These are phyloP conservation scores for Asterella californica DNA, from an alignment of 225 moss, liverwort and hornwort species.

Conservation along the genomic window DNA sequence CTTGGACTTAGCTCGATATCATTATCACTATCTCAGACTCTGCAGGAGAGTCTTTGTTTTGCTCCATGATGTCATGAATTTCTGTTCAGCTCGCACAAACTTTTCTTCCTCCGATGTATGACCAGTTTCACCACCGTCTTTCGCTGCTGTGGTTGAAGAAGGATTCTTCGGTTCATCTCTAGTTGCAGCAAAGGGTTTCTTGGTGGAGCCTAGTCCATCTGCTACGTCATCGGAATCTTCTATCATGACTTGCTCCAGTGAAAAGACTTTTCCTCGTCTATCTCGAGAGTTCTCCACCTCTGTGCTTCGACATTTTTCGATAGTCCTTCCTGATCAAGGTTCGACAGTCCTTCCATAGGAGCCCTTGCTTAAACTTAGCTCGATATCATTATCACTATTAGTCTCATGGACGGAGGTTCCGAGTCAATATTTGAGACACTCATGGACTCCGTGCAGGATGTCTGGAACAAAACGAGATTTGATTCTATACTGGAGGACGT, in stretches of 20 bases:
- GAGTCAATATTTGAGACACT: too few relatives aligned
- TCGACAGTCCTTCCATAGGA: too few relatives aligned
- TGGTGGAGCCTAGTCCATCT: slow-evolving; percentile 1
- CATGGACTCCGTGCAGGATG: too few relatives aligned
- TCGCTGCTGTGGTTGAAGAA: not conserved
- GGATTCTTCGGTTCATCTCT: not conserved
- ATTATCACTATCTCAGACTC: slow-evolving; percentile 40
- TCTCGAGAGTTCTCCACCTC: slow-evolving; percentile 50
- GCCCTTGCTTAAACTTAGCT: too few relatives aligned
- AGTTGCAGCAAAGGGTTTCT: not conserved
- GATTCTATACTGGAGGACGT: too few relatives aligned
- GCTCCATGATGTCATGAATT: slow-evolving; percentile 15
- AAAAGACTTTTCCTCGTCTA: slow-evolving; percentile 71
- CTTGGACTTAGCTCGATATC: too few relatives aligned
- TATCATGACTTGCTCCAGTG: slow-evolving; percentile 53
- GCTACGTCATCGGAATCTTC: slow-evolving; percentile 13
- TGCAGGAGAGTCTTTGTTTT: not conserved
- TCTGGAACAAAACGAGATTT: too few relatives aligned
- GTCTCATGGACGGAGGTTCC: too few relatives aligned
- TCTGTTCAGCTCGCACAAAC: slow-evolving; percentile 8
- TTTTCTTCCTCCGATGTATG: slow-evolving; percentile 24
- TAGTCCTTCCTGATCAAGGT: slow-evolving; percentile 56
- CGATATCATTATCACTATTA: too few relatives aligned
- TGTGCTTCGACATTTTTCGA: slow-evolving; percentile 26
- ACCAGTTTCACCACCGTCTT: slow-evolving; percentile 11